These are phyloP conservation scores for Trametes meyenii DNA, from an alignment of 768 basidiomycete genomes.

Conservation along the genomic window DNA sequence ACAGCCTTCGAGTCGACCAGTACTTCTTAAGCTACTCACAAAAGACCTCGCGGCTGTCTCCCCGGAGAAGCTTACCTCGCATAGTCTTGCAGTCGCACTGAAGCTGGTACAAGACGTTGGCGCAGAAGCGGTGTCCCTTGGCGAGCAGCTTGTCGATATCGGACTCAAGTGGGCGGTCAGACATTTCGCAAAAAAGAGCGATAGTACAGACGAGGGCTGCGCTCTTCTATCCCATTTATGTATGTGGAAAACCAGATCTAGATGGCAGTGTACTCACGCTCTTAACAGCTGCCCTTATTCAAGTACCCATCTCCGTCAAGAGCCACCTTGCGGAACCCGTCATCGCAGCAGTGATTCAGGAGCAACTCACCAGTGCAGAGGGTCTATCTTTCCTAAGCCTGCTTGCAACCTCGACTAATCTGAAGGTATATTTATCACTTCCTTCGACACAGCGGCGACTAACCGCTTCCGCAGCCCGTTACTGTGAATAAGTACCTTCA, in stretches of 20 bases:
- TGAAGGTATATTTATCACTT: slow-evolving; percentile 64
- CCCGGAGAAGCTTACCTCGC: slow-evolving; percentile 6
- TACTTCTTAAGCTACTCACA: slow-evolving; percentile 6
- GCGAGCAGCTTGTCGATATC: slow-evolving; percentile 21
- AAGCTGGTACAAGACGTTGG: not conserved
- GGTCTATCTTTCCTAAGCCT: slow-evolving; percentile 34
- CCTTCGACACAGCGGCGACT: not conserved
- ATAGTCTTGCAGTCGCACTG: not conserved
- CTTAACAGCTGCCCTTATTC: slow-evolving; percentile 2
- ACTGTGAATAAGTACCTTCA: slow-evolving; percentile 79
- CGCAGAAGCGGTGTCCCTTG: not conserved
- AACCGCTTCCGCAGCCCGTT: slow-evolving; percentile 49
- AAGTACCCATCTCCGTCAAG: slow-evolving; percentile 39
- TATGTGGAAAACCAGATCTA: not conserved
- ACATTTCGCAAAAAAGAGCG: slow-evolving; percentile 8
- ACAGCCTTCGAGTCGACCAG: not conserved
- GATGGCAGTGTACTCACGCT: not conserved
- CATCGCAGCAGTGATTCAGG: slow-evolving; percentile 62
- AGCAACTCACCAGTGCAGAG: slow-evolving; percentile 47
- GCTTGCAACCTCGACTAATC: slow-evolving; percentile 29
- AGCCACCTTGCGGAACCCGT: slow-evolving; percentile 72
- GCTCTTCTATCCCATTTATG: slow-evolving; percentile 6
- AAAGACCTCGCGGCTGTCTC: not conserved
- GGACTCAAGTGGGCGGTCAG: slow-evolving; percentile 27
- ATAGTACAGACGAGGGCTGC: not conserved